Evolutionary conservation across 208 protist genomes (phyloP), one percentile per base, ranked within the genome.

Genomic region (Trichomonas vaginalis): DNA sequence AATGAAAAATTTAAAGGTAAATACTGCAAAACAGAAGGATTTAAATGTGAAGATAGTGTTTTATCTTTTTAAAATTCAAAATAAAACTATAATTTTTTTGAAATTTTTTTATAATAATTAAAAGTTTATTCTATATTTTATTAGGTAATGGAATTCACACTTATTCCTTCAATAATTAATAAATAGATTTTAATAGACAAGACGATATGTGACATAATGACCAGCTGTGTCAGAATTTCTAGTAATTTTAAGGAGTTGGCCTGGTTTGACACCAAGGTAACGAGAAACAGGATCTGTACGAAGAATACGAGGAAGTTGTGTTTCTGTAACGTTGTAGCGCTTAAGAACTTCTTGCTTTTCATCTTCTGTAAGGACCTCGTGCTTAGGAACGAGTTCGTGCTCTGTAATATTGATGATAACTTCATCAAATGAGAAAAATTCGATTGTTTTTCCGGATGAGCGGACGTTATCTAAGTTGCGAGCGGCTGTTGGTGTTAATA

Each of bases 121-220:
- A n/a, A n/a, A n/a, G n/a, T 70, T 70, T 70, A 70, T 70, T 70
- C 56, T 70, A 70, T 70, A 70, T 70, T 70, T 12, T 70, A 32
- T 70, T 70, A 3, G 6, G 4, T 27, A 70, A n/a, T n/a, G n/a
- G 21, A n/a, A 70, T 70, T 8, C 21, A 70, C 56, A 70, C 21
- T 70, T 70, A n/a, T n/a, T n/a, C n/a, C n/a, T 27, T 70, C 21
- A 70, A 27, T n/a, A 2, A 42, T 83, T 42, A 23, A 37, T 83
- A 12, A 42, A 42, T 42, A 45, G 40, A 88, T 45, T 51, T 96
- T 96, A 99, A 32, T 98, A 97, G 37, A 99, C 98, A 95, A 99
- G 97, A 42, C 99, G 97, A 97, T 99, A 99, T 21, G 99, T 99
- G n/a, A 99, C 98, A 97, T 99, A 99, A 42, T 98, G 96, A 39